Evolutionary conservation across 176 grass and related monocot genomes (phyloP), one percentile per base, ranked within the genome.

Genomic region (Cenchrus fungigraminus): DNA sequence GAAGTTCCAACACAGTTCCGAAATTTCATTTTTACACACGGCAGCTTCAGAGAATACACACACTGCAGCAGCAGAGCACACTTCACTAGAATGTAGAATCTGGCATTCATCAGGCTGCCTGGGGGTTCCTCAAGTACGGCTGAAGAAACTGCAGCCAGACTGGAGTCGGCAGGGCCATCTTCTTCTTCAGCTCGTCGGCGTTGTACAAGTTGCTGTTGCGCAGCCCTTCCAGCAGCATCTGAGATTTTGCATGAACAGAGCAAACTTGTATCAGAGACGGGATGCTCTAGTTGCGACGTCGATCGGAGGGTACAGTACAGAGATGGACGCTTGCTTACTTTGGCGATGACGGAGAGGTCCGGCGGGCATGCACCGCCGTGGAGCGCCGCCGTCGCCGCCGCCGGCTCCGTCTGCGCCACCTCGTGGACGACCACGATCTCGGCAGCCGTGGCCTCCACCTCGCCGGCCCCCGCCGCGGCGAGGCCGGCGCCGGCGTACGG

Each of bases 371-470:
- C 56, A 6, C 57, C 75, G 20, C 83, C 77, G 52, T 75, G 34
- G 32, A 67, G 13, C 22, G 73, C 17, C 29, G 3, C 29, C 16
- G 80, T 14, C 66, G 40, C 19, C 31, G 17, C 32, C 32, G 11
- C 34, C 31, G 17, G 72, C 32, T 11, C 49, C 73, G 25, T 15
- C 1, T 2, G 32, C 67, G 9, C 65, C 12, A 73, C 59, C 7
- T 79, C 43, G 8, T 85, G 67, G 45, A 82, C 58, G 40, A 94
- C 83, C 16, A 87, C 62, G 79, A 91, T 89, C 71, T 94, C 86
- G 56, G 80, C 71, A 81, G 77, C 52, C 74, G 17, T 34, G 31
- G 79, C 43, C 42, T 31, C 73, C 52, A 5, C 81, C 17, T 19
- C 42, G 4, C 10, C 37, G 1, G 55, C 79, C 12, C 8, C 19